These are phyloP conservation scores for Kwoniella dendrophila DNA, from an alignment of 768 basidiomycete species.

Conservation along the genomic window DNA sequence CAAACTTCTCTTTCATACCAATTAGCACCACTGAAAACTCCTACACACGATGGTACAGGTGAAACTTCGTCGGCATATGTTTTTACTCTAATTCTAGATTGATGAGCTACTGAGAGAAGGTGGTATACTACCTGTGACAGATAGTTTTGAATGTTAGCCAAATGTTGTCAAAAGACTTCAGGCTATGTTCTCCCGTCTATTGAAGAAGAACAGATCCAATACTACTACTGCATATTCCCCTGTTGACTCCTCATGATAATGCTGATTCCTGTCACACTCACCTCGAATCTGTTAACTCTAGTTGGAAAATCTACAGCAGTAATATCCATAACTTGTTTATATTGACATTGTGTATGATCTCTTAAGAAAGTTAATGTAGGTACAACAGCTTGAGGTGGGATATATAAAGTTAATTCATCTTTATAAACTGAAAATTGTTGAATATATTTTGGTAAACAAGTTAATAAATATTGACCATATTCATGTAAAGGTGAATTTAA, in stretches of 20 bases:
- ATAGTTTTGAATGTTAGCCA: too few species aligned
- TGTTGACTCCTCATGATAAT: too few species aligned
- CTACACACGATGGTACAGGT: conserved; percentile 78
- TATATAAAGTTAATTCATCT: conserved; percentile 90
- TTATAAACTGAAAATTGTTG: conserved; percentile 97
- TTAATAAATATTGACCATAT: conserved; percentile 89
- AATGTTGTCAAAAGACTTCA: background rate
- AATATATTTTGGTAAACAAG: conserved; percentile 93
- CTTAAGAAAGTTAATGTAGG: conserved; percentile 89
- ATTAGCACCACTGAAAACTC: conserved; percentile 85
- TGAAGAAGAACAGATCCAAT: background rate
- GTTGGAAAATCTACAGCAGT: conserved; percentile 95
- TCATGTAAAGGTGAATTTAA: conserved; percentile 79
- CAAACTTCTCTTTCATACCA: conserved; percentile 99
- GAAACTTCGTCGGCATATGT: conserved; percentile 94
- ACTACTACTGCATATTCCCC: too few species aligned
- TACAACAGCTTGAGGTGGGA: conserved; percentile 75
- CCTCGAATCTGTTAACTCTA: conserved; percentile 86
- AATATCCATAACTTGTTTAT: conserved; percentile 89
- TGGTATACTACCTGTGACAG: conserved; percentile 75
- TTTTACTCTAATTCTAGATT: conserved; percentile 89
- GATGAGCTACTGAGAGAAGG: conserved; percentile 75
- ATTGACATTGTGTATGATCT: conserved; percentile 94
- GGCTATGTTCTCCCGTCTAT: background rate
- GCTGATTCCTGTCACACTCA: too few species aligned